A percentile compares a stretch with the other conserved stretches of the same genome.
Conservation (phyloP, 225 moss, liverwort and hornwort genomes). For the Pseudisothecium myosuroides region DNA sequence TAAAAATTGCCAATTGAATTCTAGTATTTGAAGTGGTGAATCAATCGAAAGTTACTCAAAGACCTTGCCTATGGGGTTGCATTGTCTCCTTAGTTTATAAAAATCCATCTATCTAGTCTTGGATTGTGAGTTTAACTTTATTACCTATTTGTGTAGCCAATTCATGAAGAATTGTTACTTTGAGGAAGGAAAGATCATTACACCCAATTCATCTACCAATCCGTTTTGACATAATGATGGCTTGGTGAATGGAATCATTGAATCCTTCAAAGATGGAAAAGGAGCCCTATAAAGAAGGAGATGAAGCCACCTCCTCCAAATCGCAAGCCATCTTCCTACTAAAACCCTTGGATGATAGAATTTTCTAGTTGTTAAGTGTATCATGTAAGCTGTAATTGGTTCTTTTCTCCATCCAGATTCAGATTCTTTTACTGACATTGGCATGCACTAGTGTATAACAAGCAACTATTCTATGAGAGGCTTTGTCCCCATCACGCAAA, state of each 20-base stretch:
- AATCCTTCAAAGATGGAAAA: not conserved
- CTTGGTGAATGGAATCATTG: not conserved
- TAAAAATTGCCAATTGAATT: not conserved
- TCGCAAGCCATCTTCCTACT: not conserved
- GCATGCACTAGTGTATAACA: too few species aligned
- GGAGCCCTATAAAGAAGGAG: too few species aligned
- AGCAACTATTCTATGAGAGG: accelerated
- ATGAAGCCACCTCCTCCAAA: too few species aligned
- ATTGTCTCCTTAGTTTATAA: not conserved
- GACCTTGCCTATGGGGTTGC: accelerated
- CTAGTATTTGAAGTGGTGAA: not conserved
- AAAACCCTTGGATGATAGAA: too few species aligned
- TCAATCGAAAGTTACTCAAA: too few species aligned
- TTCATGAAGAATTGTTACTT: too few species aligned
- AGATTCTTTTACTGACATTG: not conserved
- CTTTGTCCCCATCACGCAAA: not conserved
- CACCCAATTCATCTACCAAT: not conserved
- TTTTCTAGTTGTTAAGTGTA: too few species aligned
- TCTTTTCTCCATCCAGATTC: not conserved
- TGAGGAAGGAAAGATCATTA: too few species aligned
- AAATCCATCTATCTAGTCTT: too few species aligned
- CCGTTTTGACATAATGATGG: not conserved
- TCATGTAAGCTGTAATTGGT: not conserved
- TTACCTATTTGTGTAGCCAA: accelerated
- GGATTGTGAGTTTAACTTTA: not conserved